Base-by-base conservation (phyloP, 139 green algal genomes). In the Eudorina sp. region DNA sequence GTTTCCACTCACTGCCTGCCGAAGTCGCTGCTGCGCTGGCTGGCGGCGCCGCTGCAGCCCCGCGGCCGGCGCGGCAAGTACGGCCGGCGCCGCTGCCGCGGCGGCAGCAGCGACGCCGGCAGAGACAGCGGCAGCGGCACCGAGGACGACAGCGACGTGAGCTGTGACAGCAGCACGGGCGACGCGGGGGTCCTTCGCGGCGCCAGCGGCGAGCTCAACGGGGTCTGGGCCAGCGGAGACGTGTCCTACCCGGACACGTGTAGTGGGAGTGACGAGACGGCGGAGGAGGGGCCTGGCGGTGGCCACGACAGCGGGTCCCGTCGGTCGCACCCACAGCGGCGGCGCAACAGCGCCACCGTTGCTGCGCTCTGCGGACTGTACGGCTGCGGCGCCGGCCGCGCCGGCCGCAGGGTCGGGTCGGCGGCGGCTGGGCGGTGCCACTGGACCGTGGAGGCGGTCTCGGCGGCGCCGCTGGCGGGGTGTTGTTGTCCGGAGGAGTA, bases 371-470 rank as follows among this genome's bases (percentile, higher is more conserved):
- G 55, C 55, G 55, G 55, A 19, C 55, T 66, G 55, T 5, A 19
- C 23, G 55, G 13, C 55, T 5, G 55, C 55, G 55, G 55, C 18
- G 55, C 18, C 55, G 19, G 55, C 23, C 55, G 55, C 55, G 5
- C 14, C 55, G 19, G 18, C 55, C 51, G 51, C 13, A 58, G 16
- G 13, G 13, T 13, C 51, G 13, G 51, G 51, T 58, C n/a, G n/a
- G n/a, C n/a, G n/a, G n/a, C n/a, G n/a, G n/a, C 66, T 29, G 38
- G 66, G 38, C 14, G 16, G 34, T 75, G 66, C 66, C 55, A 41
- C 29, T 81, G 73, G 73, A 43, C 34, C 29, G 73, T 81, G 45
- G 73, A 81, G 46, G 73, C 73, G 6, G 45, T 83, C 13, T 68
- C n/a, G 2, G 48, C 53, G 0, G 75, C 34, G 18, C 34, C 53